A percentile compares a stretch with the other conserved stretches of the same genome.
Evolutionary conservation across 306 rosid species (phyloP).

Genomic region (Acacia acuminata): DNA sequence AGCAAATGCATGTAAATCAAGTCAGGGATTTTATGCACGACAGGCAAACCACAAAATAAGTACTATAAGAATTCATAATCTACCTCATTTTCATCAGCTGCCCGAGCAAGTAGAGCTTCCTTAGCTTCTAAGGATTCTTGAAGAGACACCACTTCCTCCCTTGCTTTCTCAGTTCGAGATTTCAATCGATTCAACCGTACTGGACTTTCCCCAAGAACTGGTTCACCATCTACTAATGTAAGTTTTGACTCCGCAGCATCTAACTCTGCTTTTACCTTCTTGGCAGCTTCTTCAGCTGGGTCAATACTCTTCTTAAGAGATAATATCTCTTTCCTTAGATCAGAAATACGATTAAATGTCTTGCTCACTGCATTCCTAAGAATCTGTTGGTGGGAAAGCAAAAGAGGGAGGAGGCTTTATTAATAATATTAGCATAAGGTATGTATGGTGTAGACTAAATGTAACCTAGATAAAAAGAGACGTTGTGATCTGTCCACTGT

Average conservation of each 20-base stretch:
- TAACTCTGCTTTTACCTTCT: constrained; percentile 62
- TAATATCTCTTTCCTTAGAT: constrained; percentile 87
- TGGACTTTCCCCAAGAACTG: constrained; percentile 94
- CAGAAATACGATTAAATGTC: constrained; percentile 92
- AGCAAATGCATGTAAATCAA: neutral
- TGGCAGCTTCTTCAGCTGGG: constrained; percentile 74
- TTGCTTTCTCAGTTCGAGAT: constrained; percentile 69
- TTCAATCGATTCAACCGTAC: constrained; percentile 76
- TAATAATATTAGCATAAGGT: neutral
- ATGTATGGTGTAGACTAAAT: neutral
- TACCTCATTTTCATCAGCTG: constrained; percentile 94
- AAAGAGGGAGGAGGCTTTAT: neutral
- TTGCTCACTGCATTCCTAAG: constrained; percentile 86
- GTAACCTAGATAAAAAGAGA: neutral
- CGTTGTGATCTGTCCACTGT: neutral
- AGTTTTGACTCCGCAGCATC: constrained; percentile 84
- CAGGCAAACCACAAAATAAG: neutral
- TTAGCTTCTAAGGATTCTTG: constrained; percentile 89
- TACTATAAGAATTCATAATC: constrained; percentile 3
- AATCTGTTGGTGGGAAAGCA: constrained; percentile 49
- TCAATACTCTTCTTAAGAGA: constrained; percentile 62
- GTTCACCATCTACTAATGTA: constrained; percentile 87
- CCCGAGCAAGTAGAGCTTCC: constrained; percentile 91
- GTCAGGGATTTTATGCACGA: neutral
- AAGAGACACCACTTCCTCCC: constrained; percentile 71